These are phyloP conservation scores for Fusarium albosuccineum DNA, from an alignment of 2,329 filamentous ascomycete genomes.

Conservation along the genomic window DNA sequence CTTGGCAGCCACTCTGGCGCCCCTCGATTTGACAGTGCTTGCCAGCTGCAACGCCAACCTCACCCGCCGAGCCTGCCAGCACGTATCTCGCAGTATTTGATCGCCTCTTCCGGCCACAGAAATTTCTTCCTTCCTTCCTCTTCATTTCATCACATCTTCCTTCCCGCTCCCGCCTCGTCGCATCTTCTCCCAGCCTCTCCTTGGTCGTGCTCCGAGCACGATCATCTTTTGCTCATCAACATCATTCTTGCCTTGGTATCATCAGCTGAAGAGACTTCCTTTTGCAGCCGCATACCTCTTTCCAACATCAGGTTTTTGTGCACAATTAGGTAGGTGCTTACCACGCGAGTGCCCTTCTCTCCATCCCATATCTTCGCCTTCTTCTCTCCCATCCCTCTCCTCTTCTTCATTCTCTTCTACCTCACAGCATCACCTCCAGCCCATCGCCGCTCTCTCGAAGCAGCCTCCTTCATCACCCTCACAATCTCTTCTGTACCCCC, in stretches of 20 bases:
- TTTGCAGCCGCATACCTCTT: slow-evolving; percentile 29
- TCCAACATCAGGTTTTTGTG: slow-evolving; percentile 31
- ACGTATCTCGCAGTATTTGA: not conserved
- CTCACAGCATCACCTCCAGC: slow-evolving; percentile 62
- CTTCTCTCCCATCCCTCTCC: slow-evolving; percentile 24
- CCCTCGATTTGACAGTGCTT: slow-evolving; percentile 11
- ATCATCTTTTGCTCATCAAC: slow-evolving; percentile 31
- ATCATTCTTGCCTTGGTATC: slow-evolving; percentile 41
- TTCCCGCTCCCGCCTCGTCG: slow-evolving; percentile 27
- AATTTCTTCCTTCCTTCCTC: slow-evolving; percentile 21
- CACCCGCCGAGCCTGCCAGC: not conserved
- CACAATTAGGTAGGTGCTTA: slow-evolving; percentile 41
- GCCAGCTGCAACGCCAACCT: slow-evolving; percentile 24
- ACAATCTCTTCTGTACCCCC: slow-evolving; percentile 53
- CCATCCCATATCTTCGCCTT: slow-evolving; percentile 13
- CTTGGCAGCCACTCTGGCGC: not conserved
- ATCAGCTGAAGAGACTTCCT: slow-evolving; percentile 28
- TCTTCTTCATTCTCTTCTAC: slow-evolving; percentile 41
- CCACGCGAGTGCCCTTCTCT: slow-evolving; percentile 13
- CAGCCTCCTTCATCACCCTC: slow-evolving; percentile 46
- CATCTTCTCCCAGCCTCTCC: slow-evolving; percentile 16
- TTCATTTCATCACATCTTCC: slow-evolving; percentile 21
- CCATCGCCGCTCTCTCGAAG: slow-evolving; percentile 58
- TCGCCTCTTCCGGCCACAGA: slow-evolving; percentile 12
- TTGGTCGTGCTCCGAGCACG: slow-evolving; percentile 13